Percentiles rank a stretch among this genome's conserved stretches.
These are phyloP conservation scores for Rhododendron williamsianum DNA, from an alignment of 148 eudicot genomes.

Conservation along the genomic window DNA sequence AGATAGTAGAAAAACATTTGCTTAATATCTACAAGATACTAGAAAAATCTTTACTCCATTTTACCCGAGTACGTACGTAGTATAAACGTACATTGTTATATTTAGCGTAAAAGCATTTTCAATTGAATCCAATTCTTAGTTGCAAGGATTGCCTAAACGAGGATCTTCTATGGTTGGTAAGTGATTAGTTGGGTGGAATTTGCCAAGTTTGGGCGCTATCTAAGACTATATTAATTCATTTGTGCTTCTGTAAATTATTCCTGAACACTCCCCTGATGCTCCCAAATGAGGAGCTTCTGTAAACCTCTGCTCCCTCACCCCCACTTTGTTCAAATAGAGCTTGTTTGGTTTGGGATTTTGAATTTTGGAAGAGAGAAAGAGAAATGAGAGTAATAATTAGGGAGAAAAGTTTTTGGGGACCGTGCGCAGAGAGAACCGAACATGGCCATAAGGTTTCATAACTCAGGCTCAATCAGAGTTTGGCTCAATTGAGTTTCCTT, in stretches of 20 bases:
- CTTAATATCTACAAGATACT: background rate
- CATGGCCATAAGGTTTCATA: background rate
- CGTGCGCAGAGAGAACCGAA: no score
- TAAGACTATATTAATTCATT: background rate
- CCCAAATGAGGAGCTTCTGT: background rate
- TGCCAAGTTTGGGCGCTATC: background rate
- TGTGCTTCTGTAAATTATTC: background rate
- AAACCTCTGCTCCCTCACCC: no score
- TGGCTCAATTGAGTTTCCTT: background rate
- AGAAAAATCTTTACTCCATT: background rate
- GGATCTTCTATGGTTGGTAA: background rate
- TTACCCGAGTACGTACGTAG: background rate
- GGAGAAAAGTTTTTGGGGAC: no score
- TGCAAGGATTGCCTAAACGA: background rate
- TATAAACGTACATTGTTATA: background rate
- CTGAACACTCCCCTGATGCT: background rate
- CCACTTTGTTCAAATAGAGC: no score
- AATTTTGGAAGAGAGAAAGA: no score
- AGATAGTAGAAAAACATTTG: background rate
- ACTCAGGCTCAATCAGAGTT: background rate
- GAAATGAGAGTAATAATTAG: no score
- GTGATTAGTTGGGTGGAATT: background rate
- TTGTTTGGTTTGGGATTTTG: no score
- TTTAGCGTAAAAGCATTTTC: background rate
- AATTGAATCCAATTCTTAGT: background rate